These are phyloP conservation scores for Penicillium lividum DNA, from an alignment of 495 filamentous ascomycete genomes.

Conservation along the genomic window DNA sequence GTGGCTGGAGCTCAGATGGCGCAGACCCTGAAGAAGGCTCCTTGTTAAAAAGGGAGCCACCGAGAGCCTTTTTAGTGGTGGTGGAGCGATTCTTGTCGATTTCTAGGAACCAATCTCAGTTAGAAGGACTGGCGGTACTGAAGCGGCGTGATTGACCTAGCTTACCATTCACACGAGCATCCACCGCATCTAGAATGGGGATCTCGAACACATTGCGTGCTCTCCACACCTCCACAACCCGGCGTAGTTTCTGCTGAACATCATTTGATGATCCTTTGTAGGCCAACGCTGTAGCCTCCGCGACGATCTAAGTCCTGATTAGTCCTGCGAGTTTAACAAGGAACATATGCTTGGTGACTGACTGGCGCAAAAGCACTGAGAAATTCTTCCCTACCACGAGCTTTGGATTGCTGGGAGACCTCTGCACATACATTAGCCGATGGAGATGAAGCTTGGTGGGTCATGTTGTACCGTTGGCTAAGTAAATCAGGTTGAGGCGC, in stretches of 20 bases:
- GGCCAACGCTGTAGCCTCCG: constrained; percentile 77
- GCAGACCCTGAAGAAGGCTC: constrained; percentile 49
- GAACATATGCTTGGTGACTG: constrained; percentile 18
- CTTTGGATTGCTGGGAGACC: constrained; percentile 92
- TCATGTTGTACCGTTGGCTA: constrained; percentile 77
- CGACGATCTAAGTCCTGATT: constrained; percentile 62
- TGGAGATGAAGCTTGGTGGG: constrained; percentile 1
- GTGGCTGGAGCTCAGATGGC: constrained; percentile 73
- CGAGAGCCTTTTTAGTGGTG: constrained; percentile 64
- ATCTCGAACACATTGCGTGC: constrained; percentile 81
- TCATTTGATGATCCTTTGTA: constrained; percentile 85
- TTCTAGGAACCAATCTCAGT: constrained; percentile 49
- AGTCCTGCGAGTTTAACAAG: constrained; percentile 12
- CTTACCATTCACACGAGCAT: constrained; percentile 75
- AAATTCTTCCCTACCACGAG: constrained; percentile 87
- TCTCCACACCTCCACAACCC: constrained; percentile 94
- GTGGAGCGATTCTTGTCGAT: constrained; percentile 74
- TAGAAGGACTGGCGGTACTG: constrained; percentile 5
- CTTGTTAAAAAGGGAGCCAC: constrained; percentile 67
- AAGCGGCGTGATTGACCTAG: neutral
- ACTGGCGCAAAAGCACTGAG: constrained; percentile 83
- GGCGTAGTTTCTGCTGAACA: constrained; percentile 80
- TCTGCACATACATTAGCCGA: constrained; percentile 55
- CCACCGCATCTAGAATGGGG: constrained; percentile 74
- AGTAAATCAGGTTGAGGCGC: constrained; percentile 87